These are phyloP conservation scores for Pseudogymnoascus sp. DNA, from an alignment of 2,329 filamentous ascomycete genomes.

Conservation along the genomic window DNA sequence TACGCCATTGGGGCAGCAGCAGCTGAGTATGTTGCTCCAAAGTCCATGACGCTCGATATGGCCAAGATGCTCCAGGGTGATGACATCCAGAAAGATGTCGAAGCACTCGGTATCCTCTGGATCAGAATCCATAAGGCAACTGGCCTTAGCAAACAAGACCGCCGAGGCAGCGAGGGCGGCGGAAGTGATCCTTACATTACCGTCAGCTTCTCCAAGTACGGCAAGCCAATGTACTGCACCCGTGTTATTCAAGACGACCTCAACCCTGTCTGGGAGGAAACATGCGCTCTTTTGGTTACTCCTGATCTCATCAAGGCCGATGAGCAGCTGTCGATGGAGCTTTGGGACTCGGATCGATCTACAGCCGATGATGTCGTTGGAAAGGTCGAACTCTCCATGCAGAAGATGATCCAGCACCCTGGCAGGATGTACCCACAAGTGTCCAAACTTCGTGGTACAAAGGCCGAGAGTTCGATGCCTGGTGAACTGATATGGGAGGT, in stretches of 20 bases:
- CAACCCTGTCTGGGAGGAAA: slow-evolving; percentile 89
- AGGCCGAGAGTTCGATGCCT: slow-evolving; percentile 80
- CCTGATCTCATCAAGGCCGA: slow-evolving; percentile 86
- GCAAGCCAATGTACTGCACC: slow-evolving; percentile 96
- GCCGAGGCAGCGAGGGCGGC: slow-evolving; percentile 71
- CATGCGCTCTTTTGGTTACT: slow-evolving; percentile 75
- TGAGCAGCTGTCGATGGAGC: slow-evolving; percentile 84
- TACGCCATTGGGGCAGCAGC: slow-evolving; percentile 84
- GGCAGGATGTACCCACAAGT: slow-evolving; percentile 87
- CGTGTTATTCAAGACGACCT: slow-evolving; percentile 91
- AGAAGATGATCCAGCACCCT: slow-evolving; percentile 89
- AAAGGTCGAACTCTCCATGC: slow-evolving; percentile 87
- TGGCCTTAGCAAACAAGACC: slow-evolving; percentile 86
- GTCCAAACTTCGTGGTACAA: slow-evolving; percentile 74
- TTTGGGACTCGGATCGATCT: slow-evolving; percentile 92
- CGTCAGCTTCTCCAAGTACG: slow-evolving; percentile 89
- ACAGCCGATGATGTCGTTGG: slow-evolving; percentile 93
- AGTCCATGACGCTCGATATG: slow-evolving; percentile 87
- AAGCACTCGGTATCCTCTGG: slow-evolving; percentile 83
- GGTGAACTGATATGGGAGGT: slow-evolving; percentile 94
- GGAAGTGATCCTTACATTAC: slow-evolving; percentile 96
- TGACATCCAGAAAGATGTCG: slow-evolving; percentile 80
- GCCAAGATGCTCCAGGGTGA: slow-evolving; percentile 87
- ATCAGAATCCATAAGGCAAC: slow-evolving; percentile 83
- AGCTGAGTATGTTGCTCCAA: slow-evolving; percentile 88